Percentiles rank a stretch among this genome's conserved stretches.
phyloP scores from a whole-genome alignment of 2,329 filamentous ascomycete species.

The Berkeleyomyces rouxiae region DNA sequence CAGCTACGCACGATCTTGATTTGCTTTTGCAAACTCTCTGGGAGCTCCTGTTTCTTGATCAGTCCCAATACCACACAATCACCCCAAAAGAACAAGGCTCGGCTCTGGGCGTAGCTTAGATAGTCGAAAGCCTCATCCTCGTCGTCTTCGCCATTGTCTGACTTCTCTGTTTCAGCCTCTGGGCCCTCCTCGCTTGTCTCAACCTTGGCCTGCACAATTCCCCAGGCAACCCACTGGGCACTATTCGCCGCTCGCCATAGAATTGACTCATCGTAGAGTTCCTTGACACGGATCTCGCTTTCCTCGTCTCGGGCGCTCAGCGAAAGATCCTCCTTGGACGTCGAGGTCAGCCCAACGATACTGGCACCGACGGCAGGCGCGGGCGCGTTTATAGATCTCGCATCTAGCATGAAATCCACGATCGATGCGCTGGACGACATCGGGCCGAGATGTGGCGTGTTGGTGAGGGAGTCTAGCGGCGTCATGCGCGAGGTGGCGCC shows the following conservation, averaged over 20 bases:
- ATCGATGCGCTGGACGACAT: slow-evolving; percentile 33
- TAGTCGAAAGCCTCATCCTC: slow-evolving; percentile 72
- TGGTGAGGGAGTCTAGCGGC: slow-evolving; percentile 26
- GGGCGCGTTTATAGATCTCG: slow-evolving; percentile 34
- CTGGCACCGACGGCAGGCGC: slow-evolving; percentile 22
- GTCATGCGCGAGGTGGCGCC: slow-evolving; percentile 34
- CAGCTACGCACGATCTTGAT: slow-evolving; percentile 57
- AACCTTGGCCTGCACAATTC: slow-evolving; percentile 84
- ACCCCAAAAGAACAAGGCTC: slow-evolving; percentile 88
- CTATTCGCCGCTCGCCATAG: slow-evolving; percentile 81
- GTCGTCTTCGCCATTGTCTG: slow-evolving; percentile 22
- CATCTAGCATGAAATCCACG: slow-evolving; percentile 68
- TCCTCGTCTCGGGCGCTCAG: slow-evolving; percentile 39
- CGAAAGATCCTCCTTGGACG: slow-evolving; percentile 35
- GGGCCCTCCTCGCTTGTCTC: slow-evolving; percentile 18
- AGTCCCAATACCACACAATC: slow-evolving; percentile 68
- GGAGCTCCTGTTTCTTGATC: slow-evolving; percentile 58
- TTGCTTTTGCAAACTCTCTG: slow-evolving; percentile 42
- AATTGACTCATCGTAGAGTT: slow-evolving; percentile 59
- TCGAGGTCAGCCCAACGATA: slow-evolving; percentile 20
- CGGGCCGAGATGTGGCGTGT: slow-evolving; percentile 23
- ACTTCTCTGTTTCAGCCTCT: slow-evolving; percentile 13
- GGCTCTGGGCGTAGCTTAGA: slow-evolving; percentile 73
- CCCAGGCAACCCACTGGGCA: slow-evolving; percentile 89
- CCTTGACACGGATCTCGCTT: slow-evolving; percentile 49